These are phyloP conservation scores for Tetrahymena borealis DNA, from an alignment of 73 alveolate genomes.

Conservation along the genomic window DNA sequence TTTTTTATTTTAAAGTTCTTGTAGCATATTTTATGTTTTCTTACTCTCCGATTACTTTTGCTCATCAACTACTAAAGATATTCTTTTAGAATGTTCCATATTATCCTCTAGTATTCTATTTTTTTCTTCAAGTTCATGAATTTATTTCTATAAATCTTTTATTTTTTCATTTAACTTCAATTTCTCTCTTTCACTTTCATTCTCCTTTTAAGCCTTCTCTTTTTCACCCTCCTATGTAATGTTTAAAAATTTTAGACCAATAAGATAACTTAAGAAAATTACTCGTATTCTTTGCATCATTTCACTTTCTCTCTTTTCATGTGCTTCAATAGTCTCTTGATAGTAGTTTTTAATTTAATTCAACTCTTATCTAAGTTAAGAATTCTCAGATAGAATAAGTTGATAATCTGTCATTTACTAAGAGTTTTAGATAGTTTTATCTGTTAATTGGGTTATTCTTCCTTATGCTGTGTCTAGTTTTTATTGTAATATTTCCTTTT, in stretches of 20 bases:
- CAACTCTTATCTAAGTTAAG: background rate
- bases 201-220: background rate
- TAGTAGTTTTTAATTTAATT: background rate
- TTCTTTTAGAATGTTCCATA: background rate
- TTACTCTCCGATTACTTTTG: background rate
- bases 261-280: background rate
- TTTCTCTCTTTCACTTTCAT: background rate
- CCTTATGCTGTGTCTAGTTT: background rate
- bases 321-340: background rate
- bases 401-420: background rate
- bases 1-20: background rate
- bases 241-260: background rate
- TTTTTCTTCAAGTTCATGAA: background rate
- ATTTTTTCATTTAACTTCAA: background rate
- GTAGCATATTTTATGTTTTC: background rate
- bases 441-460: background rate
- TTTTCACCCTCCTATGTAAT: background rate
- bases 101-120: background rate
- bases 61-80: background rate
- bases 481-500: background rate
- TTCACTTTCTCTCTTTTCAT: background rate
- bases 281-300: background rate
- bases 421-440: background rate
- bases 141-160: background rate
- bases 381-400: background rate